A percentile compares a stretch with the other conserved stretches of the same genome.
phyloP scores from a whole-genome alignment of 2,329 filamentous ascomycete species.

The Exophiala bonariae region DNA sequence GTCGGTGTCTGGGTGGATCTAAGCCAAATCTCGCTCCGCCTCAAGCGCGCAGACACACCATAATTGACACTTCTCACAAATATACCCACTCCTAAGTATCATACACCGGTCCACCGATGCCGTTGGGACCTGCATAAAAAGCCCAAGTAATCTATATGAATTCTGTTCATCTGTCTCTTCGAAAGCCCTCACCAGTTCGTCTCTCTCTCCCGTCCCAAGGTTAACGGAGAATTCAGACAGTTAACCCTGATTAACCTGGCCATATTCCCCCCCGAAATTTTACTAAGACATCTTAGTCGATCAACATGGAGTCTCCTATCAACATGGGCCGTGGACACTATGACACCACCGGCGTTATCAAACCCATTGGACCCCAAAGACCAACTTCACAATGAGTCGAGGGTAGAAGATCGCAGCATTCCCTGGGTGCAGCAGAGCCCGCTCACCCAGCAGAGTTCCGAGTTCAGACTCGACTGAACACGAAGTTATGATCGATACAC shows the following conservation, averaged over 20 bases:
- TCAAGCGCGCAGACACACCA: neutral
- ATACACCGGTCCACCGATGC: slow-evolving; percentile 7
- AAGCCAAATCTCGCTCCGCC: neutral
- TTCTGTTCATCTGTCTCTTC: neutral
- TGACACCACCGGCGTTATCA: slow-evolving; percentile 27
- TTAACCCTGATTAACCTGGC: too few relatives aligned
- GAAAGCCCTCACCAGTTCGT: neutral
- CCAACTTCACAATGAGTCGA: slow-evolving; percentile 9
- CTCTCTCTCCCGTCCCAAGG: too few relatives aligned
- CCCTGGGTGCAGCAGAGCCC: too few relatives aligned
- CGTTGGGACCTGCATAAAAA: slow-evolving; percentile 17
- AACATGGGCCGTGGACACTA: slow-evolving; percentile 29
- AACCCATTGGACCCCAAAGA: slow-evolving; percentile 25
- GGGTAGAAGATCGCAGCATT: too few relatives aligned
- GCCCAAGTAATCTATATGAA: neutral
- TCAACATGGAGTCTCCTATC: slow-evolving; percentile 18
- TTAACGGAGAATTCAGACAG: too few relatives aligned
- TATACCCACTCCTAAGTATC: neutral
- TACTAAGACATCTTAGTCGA: neutral
- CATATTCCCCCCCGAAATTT: too few relatives aligned
- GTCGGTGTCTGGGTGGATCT: too few relatives aligned
- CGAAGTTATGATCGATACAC: too few relatives aligned
- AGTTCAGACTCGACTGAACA: too few relatives aligned
- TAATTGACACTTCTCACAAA: neutral
- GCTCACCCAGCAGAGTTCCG: too few relatives aligned